Conservation (phyloP, 2,329 filamentous ascomycete species). For the Lachnellula cervina region DNA sequence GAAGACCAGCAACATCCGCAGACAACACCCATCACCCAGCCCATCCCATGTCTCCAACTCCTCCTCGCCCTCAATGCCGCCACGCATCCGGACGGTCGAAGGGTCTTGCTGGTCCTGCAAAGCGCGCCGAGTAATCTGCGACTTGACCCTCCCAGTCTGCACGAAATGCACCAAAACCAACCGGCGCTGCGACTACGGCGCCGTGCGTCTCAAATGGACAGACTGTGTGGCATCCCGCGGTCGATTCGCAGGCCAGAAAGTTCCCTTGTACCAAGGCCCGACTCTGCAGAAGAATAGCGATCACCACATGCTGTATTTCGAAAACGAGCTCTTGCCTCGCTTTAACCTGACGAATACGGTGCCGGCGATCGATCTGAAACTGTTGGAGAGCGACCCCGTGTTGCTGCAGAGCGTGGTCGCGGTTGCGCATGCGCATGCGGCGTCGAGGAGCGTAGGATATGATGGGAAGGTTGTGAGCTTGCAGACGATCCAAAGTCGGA, state of each 20-base stretch:
- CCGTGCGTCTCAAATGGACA: constrained; percentile 39
- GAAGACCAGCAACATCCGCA: too few relatives aligned
- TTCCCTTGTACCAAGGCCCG: constrained; percentile 27
- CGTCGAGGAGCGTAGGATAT: constrained; percentile 16
- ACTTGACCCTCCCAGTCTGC: constrained; percentile 36
- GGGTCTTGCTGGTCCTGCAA: constrained; percentile 44
- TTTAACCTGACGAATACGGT: constrained; percentile 28
- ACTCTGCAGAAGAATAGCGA: constrained; percentile 26
- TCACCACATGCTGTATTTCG: constrained; percentile 27
- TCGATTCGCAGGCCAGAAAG: constrained; percentile 30
- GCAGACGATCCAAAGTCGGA: constrained; percentile 25
- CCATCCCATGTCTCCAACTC: neutral
- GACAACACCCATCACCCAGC: neutral
- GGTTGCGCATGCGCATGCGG: constrained; percentile 24
- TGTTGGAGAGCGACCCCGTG: constrained; percentile 22
- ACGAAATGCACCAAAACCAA: constrained; percentile 33
- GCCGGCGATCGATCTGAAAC: constrained; percentile 20
- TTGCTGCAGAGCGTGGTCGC: constrained; percentile 25
- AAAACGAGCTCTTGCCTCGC: constrained; percentile 25
- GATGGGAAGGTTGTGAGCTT: constrained; percentile 20
- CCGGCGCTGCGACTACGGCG: constrained; percentile 34
- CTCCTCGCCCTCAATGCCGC: constrained; percentile 16
- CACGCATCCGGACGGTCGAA: constrained; percentile 30
- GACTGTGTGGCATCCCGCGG: constrained; percentile 33
- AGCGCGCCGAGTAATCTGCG: constrained; percentile 41